These are phyloP conservation scores for Neopestalotiopsis sp. DNA, from an alignment of 2,329 filamentous ascomycete species.

Conservation along the genomic window DNA sequence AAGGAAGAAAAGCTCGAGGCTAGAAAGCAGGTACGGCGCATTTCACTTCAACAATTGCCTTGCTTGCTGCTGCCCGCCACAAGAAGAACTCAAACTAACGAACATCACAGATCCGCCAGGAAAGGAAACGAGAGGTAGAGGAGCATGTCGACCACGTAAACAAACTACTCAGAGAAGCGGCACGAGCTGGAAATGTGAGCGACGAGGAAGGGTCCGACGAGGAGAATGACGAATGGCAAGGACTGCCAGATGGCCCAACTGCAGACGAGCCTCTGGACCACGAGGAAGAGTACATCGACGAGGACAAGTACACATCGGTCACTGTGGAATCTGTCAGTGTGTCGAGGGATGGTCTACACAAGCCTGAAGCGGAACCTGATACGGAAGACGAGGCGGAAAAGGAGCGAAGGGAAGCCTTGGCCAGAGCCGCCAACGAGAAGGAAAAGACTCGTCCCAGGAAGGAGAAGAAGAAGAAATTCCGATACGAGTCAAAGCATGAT, in stretches of 20 bases:
- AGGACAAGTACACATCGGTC: conserved; percentile 94
- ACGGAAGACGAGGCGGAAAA: conserved; percentile 42
- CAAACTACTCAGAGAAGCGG: conserved; percentile 67
- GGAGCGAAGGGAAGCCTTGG: conserved; percentile 40
- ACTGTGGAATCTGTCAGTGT: conserved; percentile 89
- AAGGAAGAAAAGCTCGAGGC: conserved; percentile 76
- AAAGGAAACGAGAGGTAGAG: conserved; percentile 81
- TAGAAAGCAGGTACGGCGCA: conserved; percentile 71
- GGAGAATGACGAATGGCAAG: conserved; percentile 62
- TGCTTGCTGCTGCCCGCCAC: neutral
- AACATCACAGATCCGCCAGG: conserved; percentile 73
- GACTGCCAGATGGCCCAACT: conserved; percentile 58
- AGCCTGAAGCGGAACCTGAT: conserved; percentile 47
- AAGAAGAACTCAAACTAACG: neutral
- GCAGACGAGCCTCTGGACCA: conserved; percentile 65
- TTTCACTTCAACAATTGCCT: neutral
- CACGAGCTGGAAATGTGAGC: conserved; percentile 49
- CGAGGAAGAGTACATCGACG: conserved; percentile 94
- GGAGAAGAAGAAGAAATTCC: conserved; percentile 89
- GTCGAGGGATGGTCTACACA: conserved; percentile 73
- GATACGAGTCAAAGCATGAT: conserved; percentile 89
- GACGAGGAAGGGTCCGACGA: conserved; percentile 29
- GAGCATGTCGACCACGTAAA: conserved; percentile 81
- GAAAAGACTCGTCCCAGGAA: conserved; percentile 68
- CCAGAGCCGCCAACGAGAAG: conserved; percentile 46